Evolutionary conservation across 2,329 filamentous ascomycete genomes (phyloP).

Genomic region (Ophiostoma ips): DNA sequence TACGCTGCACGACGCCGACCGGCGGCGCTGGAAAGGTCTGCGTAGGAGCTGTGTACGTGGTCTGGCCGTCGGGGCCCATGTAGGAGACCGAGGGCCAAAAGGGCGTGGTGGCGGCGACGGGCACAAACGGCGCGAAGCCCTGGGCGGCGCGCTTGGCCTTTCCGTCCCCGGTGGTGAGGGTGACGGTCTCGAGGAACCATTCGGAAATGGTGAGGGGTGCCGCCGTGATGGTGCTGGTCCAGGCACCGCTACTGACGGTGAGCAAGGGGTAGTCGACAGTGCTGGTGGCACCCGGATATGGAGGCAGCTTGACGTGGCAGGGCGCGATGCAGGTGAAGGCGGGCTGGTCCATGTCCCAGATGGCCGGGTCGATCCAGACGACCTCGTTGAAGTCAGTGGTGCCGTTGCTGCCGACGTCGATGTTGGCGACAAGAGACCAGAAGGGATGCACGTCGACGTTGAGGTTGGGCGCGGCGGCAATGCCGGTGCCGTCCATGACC

Average conservation of each 20-base stretch:
- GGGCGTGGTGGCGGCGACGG: conserved; percentile 13
- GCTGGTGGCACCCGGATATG: conserved; percentile 17
- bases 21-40: conserved; percentile 14
- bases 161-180: conserved; percentile 6
- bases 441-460: too few species aligned
- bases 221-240: conserved; percentile 20
- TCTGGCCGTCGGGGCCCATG: conserved; percentile 7
- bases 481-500: too few species aligned
- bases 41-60: not conserved
- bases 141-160: conserved; percentile 6
- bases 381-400: conserved; percentile 12
- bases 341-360: conserved; percentile 21
- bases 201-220: conserved; percentile 18
- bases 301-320: conserved; percentile 18
- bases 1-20: conserved; percentile 10
- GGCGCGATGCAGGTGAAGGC: conserved; percentile 18
- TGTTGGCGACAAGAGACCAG: too few species aligned
- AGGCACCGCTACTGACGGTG: conserved; percentile 19
- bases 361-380: conserved; percentile 17
- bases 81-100: conserved; percentile 15
- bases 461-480: too few species aligned
- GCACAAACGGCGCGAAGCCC: conserved; percentile 10
- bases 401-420: too few species aligned
- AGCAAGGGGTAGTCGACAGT: conserved; percentile 20
- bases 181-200: conserved; percentile 16